Evolutionary conservation across 139 green algal genomes (phyloP).

Genomic region (Chlamydomonas urium): DNA sequence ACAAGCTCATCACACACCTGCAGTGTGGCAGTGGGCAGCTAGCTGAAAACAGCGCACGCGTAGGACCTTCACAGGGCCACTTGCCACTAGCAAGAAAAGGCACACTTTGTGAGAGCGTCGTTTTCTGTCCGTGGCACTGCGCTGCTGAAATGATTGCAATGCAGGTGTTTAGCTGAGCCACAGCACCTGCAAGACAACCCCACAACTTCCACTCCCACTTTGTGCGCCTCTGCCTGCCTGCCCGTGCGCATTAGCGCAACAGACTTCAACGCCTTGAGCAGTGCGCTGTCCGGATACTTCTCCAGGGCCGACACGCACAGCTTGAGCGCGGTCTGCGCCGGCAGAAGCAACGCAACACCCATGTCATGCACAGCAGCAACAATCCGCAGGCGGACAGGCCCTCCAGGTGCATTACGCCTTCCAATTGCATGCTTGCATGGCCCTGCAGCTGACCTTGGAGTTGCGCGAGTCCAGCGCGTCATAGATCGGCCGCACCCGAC

Average conservation of each 20-base stretch:
- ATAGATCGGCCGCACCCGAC: conserved; percentile 65
- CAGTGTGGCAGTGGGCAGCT: background rate
- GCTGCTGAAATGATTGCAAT: too few species aligned
- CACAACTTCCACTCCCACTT: conserved; percentile 2
- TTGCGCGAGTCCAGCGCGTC: conserved; percentile 71
- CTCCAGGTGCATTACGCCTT: background rate
- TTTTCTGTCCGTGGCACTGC: background rate
- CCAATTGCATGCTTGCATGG: background rate
- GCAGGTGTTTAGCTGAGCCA: too few species aligned
- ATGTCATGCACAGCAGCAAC: background rate
- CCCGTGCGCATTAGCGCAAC: conserved; percentile 47
- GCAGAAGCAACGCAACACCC: background rate
- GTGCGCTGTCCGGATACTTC: conserved; percentile 55
- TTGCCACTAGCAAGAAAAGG: background rate
- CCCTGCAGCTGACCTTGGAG: conserved; percentile 53
- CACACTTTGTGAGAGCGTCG: background rate
- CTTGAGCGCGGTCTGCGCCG: conserved; percentile 62
- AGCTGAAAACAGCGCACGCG: background rate
- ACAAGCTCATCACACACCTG: conserved; percentile 11
- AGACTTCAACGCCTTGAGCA: conserved; percentile 58
- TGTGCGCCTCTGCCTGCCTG: conserved; percentile 41
- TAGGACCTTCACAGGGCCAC: background rate
- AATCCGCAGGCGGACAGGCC: background rate
- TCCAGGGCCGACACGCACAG: conserved; percentile 50
- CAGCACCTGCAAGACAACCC: too few species aligned